Base-by-base conservation (phyloP, 2,329 filamentous ascomycete genomes). In the Biscogniauxia marginata region DNA sequence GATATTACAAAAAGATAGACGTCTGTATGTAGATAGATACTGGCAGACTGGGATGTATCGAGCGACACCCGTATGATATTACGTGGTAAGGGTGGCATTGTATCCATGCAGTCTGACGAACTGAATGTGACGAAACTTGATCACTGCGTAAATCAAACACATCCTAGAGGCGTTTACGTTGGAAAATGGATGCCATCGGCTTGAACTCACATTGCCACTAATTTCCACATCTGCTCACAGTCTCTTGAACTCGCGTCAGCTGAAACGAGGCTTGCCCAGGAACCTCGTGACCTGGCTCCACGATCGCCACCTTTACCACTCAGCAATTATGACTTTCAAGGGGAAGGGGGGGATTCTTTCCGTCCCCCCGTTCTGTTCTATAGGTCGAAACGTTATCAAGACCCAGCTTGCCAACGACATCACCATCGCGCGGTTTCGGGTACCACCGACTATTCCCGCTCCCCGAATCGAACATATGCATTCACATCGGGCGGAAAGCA, bases 11-110 rank as follows among this genome's bases (percentile, higher is more conserved):
- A 46, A 23, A 2, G 45, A 23, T 46, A 23, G 45, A 44, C 18
- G 30, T 20, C 49, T 48, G 50, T 53, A 34, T 39, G 43, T 52
- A 52, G 50, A 55, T 52, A 56, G 48, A 30, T 60, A n/a, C n/a
- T n/a, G n/a, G n/a, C n/a, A n/a, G n/a, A n/a, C n/a, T 58, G 43
- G 52, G 54, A 52, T 34, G 39, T 21, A 20, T 21, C 8, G 21
- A 23, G 25, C 49, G 45, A 51, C 19, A n/a, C 21, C 57, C 22
- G 44, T 21, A 56, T 58, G 49, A 49, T 23, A 49, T 46, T 19
- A 49, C 48, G 48, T 18, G 11, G 3, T 49, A 11, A 30, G 6
- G 18, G 44, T 20, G 6, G 20, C 18, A 22, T 20, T 46, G 20
- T 46, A 20, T 4, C 11, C 20, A 46, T 46, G 44, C 44, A 46